phyloP scores from a whole-genome alignment of 1,284 basidiomycete genomes.

The Cryptococcus sp. region DNA sequence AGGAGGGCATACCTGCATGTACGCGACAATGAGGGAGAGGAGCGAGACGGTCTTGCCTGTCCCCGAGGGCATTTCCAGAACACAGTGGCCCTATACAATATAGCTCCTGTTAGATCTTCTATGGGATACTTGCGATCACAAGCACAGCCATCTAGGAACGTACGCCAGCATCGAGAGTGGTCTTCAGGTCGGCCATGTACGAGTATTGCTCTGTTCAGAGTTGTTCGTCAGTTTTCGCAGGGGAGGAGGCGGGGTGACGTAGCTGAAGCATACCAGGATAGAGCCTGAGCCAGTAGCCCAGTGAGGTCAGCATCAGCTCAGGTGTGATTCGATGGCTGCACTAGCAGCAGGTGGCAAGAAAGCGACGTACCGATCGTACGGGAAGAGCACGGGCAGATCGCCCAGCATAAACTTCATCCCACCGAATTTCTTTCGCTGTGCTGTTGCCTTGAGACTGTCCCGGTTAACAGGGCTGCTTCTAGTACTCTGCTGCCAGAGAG shows the following conservation, averaged over 20 bases:
- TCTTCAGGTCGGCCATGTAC: conserved; percentile 98
- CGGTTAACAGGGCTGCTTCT: not conserved
- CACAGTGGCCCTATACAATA: conserved; percentile 80
- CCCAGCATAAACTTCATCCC: conserved; percentile 95
- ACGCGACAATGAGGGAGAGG: conserved; percentile 93
- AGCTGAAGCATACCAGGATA: conserved; percentile 33
- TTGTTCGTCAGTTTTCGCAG: not conserved
- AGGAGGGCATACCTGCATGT: conserved; percentile 71
- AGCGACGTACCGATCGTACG: conserved; percentile 64
- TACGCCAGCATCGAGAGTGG: conserved; percentile 84
- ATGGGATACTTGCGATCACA: not conserved
- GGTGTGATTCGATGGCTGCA: not conserved
- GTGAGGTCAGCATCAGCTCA: not conserved
- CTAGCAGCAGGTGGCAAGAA: not conserved
- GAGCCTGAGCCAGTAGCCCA: conserved; percentile 13
- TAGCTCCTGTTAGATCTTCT: not conserved
- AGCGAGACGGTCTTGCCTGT: conserved; percentile 99
- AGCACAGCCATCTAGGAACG: conserved; percentile 23
- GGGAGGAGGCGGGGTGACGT: not conserved
- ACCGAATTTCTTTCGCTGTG: not conserved
- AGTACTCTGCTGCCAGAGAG: not conserved
- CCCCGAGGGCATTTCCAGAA: conserved; percentile 99
- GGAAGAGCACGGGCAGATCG: conserved; percentile 83
- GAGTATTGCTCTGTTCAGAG: conserved; percentile 80
- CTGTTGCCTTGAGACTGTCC: not conserved